Evolutionary conservation across 805 yeast genomes (phyloP).

Genomic region (Tetrapisispora pingtungensis): DNA sequence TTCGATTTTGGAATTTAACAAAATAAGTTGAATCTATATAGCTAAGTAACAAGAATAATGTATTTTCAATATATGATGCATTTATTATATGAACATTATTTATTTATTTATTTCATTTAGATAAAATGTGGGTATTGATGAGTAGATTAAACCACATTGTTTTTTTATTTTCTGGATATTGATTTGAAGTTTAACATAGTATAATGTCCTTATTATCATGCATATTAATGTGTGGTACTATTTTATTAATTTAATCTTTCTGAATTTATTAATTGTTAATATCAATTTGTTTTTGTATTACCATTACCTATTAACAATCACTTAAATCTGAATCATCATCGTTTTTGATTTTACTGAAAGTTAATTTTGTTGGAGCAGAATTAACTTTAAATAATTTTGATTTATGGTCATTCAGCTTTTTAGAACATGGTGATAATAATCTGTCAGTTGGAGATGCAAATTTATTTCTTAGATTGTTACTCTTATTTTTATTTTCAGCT

Average conservation of each 20-base stretch:
- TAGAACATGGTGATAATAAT: constrained; percentile 48
- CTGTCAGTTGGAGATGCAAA: constrained; percentile 49
- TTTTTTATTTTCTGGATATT: too few species aligned
- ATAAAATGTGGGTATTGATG: neutral
- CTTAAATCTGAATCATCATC: constrained; percentile 5
- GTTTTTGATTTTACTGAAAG: constrained; percentile 4
- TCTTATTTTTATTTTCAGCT: neutral
- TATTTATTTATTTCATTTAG: neutral
- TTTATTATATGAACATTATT: neutral
- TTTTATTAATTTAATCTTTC: too few species aligned
- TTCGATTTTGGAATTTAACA: neutral
- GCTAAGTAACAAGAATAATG: too few species aligned
- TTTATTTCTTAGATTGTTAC: constrained; percentile 11
- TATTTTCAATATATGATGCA: too few species aligned
- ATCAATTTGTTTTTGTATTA: too few species aligned
- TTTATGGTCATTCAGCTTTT: constrained; percentile 43
- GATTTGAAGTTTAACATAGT: too few species aligned
- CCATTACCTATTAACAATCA: neutral
- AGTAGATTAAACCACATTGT: neutral
- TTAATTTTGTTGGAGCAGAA: constrained; percentile 18
- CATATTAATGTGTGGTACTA: too few species aligned
- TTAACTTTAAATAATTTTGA: constrained; percentile 16
- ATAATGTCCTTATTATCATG: too few species aligned
- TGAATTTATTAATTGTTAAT: too few species aligned
- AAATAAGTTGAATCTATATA: neutral